A percentile compares a stretch with the other conserved stretches of the same genome.
These are phyloP conservation scores for Vairimorpha necatrix DNA, from an alignment of 371 early-diverging fungal genomes.

Conservation along the genomic window DNA sequence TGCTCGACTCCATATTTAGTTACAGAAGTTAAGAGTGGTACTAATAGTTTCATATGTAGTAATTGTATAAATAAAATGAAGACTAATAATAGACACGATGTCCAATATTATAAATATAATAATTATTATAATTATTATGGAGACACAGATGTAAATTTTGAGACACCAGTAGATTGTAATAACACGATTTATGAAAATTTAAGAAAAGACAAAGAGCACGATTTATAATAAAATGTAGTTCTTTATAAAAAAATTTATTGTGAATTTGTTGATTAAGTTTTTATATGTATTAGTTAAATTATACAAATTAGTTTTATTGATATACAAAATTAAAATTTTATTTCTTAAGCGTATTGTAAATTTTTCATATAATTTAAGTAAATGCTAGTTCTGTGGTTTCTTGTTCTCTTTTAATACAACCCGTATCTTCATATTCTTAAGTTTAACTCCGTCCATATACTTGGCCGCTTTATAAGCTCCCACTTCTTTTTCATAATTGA, in stretches of 20 bases:
- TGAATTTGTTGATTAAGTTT: no score
- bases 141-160: background rate
- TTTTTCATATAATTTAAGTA: no score
- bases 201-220: background rate
- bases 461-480: constrained; percentile 39
- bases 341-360: no score
- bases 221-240: constrained; percentile 1
- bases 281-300: no score
- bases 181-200: constrained; percentile 1
- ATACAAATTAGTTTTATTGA: no score
- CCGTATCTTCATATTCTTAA: constrained; percentile 30
- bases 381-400: no score
- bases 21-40: constrained; percentile 6
- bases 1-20: constrained; percentile 42
- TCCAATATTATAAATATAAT: background rate
- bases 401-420: constrained; percentile 19
- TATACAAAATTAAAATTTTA: no score
- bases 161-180: background rate
- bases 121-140: background rate
- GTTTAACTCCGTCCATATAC: constrained; percentile 29
- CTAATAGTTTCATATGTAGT: constrained; percentile 32
- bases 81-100: background rate
- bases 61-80: constrained; percentile 27
- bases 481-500: constrained; percentile 37
- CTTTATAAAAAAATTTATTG: no score